Evolutionary conservation across 192 early-diverging fungal genomes (phyloP), one percentile per base, ranked within the genome.

Genomic region (Mortierella antarctica): DNA sequence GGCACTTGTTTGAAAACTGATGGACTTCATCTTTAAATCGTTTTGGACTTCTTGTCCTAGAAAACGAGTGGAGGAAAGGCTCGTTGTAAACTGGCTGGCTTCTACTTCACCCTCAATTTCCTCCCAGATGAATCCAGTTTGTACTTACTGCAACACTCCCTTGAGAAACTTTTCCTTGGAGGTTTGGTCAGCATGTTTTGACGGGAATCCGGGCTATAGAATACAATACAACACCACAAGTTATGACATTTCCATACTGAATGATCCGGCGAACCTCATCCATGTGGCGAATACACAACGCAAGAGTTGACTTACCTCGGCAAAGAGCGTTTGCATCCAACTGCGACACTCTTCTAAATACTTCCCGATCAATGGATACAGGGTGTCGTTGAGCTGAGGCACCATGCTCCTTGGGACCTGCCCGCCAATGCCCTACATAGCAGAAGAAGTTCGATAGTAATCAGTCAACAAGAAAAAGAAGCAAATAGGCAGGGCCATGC

Each of bases 131-230:
- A 2, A 7, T 56, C 21, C 54, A 9, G 15, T 7, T 18, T 9
- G 2, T 56, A 74, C 71, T 71, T 85, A 87, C 86, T 85, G 84
- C 18, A 89, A 47, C 14, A 88, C 65, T 4, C 86, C 84, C 65
- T 86, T 88, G 58, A 86, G 63, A 66, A 89, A 89, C 44, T 61
- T 61, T 62, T 84, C 82, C 58, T 88, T 89, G 7, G 83, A 86
- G 9, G 71, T 59, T 41, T 79, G 69, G 15, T 77, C 80, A 9
- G 85, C 84, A 64, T 86, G 70, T 5, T 70, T 55, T n/a, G 87
- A 85, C 7, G 88, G 88, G 69, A 89, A 89, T 2, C 74, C 85
- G 7, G 86, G 78, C 87, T 88, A 73, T 15, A 9, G 18, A 21
- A 61, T 11, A 9, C 44, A 52, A 71, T 45, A 62, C 49, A 70